Base-by-base conservation (phyloP, 345 rosid species). In the Rhizophora apiculata region DNA sequence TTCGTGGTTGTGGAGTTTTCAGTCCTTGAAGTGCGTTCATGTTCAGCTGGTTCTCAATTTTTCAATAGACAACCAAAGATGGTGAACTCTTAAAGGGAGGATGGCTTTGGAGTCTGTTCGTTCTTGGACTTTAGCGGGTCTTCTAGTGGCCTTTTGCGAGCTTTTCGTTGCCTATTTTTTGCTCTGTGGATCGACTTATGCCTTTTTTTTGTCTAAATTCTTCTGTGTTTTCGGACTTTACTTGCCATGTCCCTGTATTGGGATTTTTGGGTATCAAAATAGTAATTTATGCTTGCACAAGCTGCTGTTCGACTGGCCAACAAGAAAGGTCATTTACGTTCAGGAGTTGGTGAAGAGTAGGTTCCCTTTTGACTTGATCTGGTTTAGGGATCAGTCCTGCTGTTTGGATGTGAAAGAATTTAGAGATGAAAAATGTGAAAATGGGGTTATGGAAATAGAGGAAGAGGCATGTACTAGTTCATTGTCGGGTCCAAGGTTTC, bases 311-410 rank as follows among this genome's bases (percentile, higher is more conserved):
- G 72, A 71, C 63, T 71, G 69, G 76, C 80, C 80, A 37, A 65
- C 19, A 9, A 67, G 64, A 26, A 67, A 57, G 31, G 68, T 76
- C 31, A 10, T 21, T 46, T 49, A 22, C 51, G 70, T 76, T 63
- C 55, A 46, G 65, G 73, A 63, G 51, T 63, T 76, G 76, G 72
- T 64, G 29, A 72, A 51, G 55, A 67, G 46, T 48, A 76, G 73
- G 37, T 67, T 72, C 59, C 80, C 80, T 58, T 76, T 57, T 67
- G 69, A 72, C 64, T 57, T 63, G 46, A 21, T 70, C 63, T 67
- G 71, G 69, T 75, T 76, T 72, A 71, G 69, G 15, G 82, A 80
- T 39, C 79, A 74, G 67, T 80, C 80, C n/a, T 37, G 69, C 60
- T 56, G 72, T 71, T 68, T 51, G 19, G 53, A 55, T 31, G 57